Base-by-base conservation (phyloP, 2,329 filamentous ascomycete genomes). In the Ploettnerulaceae sp. region DNA sequence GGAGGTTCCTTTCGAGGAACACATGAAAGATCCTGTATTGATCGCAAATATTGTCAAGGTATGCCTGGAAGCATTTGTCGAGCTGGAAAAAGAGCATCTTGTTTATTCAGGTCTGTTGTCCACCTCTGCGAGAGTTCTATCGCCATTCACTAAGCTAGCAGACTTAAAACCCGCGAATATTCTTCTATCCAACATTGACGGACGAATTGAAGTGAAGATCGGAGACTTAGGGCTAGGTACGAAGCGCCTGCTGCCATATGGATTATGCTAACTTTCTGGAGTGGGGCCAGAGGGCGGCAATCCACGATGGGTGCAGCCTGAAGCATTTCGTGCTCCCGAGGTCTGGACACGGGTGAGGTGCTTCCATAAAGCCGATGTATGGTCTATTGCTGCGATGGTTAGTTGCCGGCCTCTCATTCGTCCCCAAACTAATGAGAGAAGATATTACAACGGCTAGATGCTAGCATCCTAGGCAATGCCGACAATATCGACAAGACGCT, bases 341-440 rank as follows among this genome's bases (percentile, higher is more conserved):
- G 48, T 47, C 34, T 51, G 45, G 48, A 51, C 39, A 45, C 17
- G 45, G 39, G 45, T 51, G 39, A 44, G 38, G 33, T 51, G 48
- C 45, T 48, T 48, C 21, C 39, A 48, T 51, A 51, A 48, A 39
- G 38, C 44, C 22, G 48, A 51, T 48, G 39, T 51, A 40, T 51
- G 48, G 48, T 44, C 48, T 41, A 36, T 45, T 45, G 48, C 45
- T 45, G 48, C 48, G 44, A 48, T 51, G 45, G 48, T 51, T 41
- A 48, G 48, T 47, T 35, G 20, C 39, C 48, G 12, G 25, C 39
- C 34, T 48, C 48, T 36, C 14, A 45, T 45, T 48, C 26, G 48
- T 47, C 26, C 32, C 45, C 20, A 45, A 37, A 40, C 45, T 51
- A 45, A 47, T 2, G 34, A 51, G 48, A 17, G 28, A 48, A 51